A percentile compares a stretch with the other conserved stretches of the same genome.
phyloP scores from a whole-genome alignment of 2,329 filamentous ascomycete genomes.

The Epicoccum sorghinum region DNA sequence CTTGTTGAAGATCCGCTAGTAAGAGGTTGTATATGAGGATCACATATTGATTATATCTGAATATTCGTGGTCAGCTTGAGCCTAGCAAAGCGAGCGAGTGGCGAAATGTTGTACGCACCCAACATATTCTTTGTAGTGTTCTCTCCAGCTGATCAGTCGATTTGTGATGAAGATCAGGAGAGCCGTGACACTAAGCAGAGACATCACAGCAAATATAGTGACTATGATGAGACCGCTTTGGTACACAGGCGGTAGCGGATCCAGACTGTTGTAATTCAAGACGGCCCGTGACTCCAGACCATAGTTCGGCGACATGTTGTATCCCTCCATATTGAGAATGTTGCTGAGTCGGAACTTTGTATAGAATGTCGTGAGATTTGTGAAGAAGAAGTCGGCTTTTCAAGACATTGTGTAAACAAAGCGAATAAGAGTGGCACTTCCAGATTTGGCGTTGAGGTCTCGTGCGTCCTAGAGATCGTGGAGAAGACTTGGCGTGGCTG shows the following conservation, averaged over 20 bases:
- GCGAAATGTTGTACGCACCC: conserved; percentile 28
- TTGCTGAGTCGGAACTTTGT: background rate
- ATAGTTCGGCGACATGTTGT: conserved; percentile 14
- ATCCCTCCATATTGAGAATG: conserved; percentile 16
- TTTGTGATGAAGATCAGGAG: conserved; percentile 58
- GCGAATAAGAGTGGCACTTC: conserved; percentile 6
- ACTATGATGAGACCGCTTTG: conserved; percentile 55
- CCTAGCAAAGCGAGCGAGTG: background rate
- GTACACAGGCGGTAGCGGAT: conserved; percentile 36
- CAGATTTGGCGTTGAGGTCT: background rate
- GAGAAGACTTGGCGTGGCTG: conserved; percentile 3
- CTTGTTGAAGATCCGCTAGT: conserved; percentile 60
- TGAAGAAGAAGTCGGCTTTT: conserved; percentile 9
- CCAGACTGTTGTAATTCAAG: conserved; percentile 38
- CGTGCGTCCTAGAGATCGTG: conserved; percentile 4
- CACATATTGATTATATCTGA: conserved; percentile 59
- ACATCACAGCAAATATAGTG: conserved; percentile 54
- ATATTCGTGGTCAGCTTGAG: background rate
- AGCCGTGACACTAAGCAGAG: conserved; percentile 51
- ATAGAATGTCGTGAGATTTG: background rate
- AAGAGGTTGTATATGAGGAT: conserved; percentile 61
- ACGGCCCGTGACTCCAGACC: conserved; percentile 25
- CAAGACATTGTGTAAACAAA: conserved; percentile 26
- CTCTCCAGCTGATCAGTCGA: conserved; percentile 58
- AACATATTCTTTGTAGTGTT: conserved; percentile 56